Evolutionary conservation across 1,284 basidiomycete species (phyloP), one percentile per base, ranked within the genome.

Genomic region (Tetrapyrgos nigripes): DNA sequence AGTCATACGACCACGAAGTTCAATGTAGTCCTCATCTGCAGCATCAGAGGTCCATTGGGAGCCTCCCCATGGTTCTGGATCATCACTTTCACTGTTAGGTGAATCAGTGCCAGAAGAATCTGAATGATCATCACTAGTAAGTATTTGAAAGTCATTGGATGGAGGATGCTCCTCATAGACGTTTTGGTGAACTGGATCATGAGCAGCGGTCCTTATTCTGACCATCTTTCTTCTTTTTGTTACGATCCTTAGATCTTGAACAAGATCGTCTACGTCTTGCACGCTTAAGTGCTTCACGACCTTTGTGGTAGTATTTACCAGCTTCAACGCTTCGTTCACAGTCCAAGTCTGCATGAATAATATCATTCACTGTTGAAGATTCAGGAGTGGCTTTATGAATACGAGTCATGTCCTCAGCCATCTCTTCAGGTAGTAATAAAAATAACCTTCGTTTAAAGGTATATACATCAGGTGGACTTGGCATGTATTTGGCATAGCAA

Each of bases 51-150:
- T 53, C 17, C 50, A 60, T 29, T 60, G 58, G 19, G 53, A 56
- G 0, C 58, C 58, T 17, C 58, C 58, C 54, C 54, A 60, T 17
- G 53, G 54, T n/a, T 55, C 54, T 2, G 49, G 47, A 2, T 56
- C 54, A 3, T 9, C 44, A 3, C n/a, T n/a, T n/a, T n/a, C n/a
- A n/a, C n/a, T 35, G 17, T 24, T n/a, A 27, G 19, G 5, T n/a
- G 35, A 5, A 4, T 11, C 33, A 11, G 46, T 43, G 14, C 14
- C 50, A 35, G 50, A 28, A 13, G 45, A 14, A 2, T 19, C 37
- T 4, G 10, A 44, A 19, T 26, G n/a, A 24, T 45, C 23, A 10
- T 53, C 51, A 53, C 40, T 24, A 17, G 50, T n/a, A n/a, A n/a
- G 35, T 10, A 19, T 45, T 37, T 51, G 6, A 23, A 3, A 23